Percentiles rank a stretch among this genome's conserved stretches.
Conservation (phyloP, 2,329 filamentous ascomycete species). For the Amylocarpus encephaloides region DNA sequence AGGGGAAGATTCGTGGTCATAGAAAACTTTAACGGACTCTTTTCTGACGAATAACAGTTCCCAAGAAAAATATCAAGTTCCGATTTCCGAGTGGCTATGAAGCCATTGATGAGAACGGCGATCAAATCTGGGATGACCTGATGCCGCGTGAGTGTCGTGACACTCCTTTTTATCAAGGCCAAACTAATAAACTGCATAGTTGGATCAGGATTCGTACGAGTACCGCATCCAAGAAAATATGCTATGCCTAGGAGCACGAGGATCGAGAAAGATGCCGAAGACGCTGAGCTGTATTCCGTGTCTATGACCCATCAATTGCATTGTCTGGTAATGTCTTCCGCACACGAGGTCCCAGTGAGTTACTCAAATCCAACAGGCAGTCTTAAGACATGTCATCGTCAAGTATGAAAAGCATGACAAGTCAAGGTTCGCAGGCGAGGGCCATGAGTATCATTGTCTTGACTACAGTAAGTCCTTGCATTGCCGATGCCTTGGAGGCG, state of each 20-base stretch:
- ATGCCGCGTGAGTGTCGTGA: constrained; percentile 23
- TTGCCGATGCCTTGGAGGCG: too few species aligned
- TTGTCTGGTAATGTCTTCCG: constrained; percentile 19
- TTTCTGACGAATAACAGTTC: constrained; percentile 13
- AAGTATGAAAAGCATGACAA: constrained; percentile 27
- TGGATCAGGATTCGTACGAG: constrained; percentile 26
- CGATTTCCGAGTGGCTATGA: constrained; percentile 25
- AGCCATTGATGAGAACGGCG: constrained; percentile 17
- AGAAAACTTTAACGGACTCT: not conserved
- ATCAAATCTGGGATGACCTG: constrained; percentile 26
- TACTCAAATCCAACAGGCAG: constrained; percentile 12
- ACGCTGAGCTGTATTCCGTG: constrained; percentile 26
- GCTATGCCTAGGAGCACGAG: constrained; percentile 26
- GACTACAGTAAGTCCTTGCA: constrained; percentile 23
- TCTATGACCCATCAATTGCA: constrained; percentile 28
- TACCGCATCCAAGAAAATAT: constrained; percentile 24
- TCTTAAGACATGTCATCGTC: constrained; percentile 27
- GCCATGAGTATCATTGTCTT: constrained; percentile 30
- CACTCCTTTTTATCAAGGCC: too few species aligned
- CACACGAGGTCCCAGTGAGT: not conserved
- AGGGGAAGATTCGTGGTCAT: not conserved
- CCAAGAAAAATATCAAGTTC: constrained; percentile 21
- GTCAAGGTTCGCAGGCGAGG: constrained; percentile 26
- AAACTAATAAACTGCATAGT: constrained; percentile 7
- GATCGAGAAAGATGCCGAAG: constrained; percentile 20